Evolutionary conservation across 805 yeast genomes (phyloP), one percentile per base, ranked within the genome.

Genomic region (Monosporozyma yasuniensis): DNA sequence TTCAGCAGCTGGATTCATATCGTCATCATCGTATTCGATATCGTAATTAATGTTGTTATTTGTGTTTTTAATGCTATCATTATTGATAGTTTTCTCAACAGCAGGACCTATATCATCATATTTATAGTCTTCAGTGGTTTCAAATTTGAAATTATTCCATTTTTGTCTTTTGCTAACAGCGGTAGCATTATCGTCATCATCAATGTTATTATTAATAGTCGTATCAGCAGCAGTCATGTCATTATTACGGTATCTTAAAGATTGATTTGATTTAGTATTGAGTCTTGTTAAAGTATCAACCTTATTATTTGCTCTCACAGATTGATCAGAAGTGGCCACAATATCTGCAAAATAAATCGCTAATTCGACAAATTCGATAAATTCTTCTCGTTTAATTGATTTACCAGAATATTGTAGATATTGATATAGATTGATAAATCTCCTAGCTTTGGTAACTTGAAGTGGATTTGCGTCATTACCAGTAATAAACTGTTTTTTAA

Each of bases 321-420:
- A 52, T 8, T 48, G 53, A 44, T 56, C 60, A 25, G 54, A 51
- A 11, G 56, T 51, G 30, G 56, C 28, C 12, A 57, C 49, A 5
- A 57, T 43, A 46, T 69, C 71, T 4, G 66, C 56, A 43, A 71
- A 64, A 32, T 58, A 65, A 8, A 71, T 63, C 6, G 67, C 72
- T 4, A 68, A 56, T 42, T 72, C 72, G 72, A 88, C 77, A 59
- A 87, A 80, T 41, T 70, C 74, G 27, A 78, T 65, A 58, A 89
- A 79, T 39, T 83, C 83, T 3, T 68, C 70, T 54, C 82, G 80
- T 0, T 75, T 65, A 16, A 87, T 78, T 16, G 79, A 72, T 18
- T 71, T 64, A 2, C 86, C 84, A 5, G 91, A 77, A 64, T 80
- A 89, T 52, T 87, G 71, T 35, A 83, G 72, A 46, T 71, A 69